Conservation (phyloP, 306 rosid genomes). For the Sesbania bispinosa region DNA sequence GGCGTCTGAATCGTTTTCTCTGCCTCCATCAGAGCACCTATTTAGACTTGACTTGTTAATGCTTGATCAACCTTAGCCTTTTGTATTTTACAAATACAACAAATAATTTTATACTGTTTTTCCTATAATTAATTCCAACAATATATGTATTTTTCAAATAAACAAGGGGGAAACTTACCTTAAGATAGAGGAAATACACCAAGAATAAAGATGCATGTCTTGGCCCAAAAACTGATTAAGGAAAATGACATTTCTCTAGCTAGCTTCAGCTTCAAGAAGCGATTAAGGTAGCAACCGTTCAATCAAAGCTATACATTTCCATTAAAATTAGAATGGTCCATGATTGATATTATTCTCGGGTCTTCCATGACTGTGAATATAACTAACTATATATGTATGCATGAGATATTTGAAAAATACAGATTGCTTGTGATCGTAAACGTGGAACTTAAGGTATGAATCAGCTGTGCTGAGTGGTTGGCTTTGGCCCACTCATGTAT, state of each 20-base stretch:
- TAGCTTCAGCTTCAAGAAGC: slow-evolving; percentile 20
- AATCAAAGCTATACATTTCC: background rate
- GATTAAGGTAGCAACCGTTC: slow-evolving; percentile 16
- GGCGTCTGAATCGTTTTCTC: no score
- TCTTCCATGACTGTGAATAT: background rate
- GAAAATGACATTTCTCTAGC: slow-evolving; percentile 20
- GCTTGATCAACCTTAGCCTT: no score
- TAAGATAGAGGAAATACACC: background rate
- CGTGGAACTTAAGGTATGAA: slow-evolving; percentile 16
- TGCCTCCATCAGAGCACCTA: no score
- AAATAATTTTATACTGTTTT: background rate
- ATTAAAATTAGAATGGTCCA: slow-evolving; percentile 20
- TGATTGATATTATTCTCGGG: background rate
- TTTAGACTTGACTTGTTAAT: no score
- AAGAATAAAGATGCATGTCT: background rate
- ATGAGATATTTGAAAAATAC: slow-evolving; percentile 6
- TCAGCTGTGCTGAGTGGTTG: slow-evolving; percentile 15
- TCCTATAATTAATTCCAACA: background rate
- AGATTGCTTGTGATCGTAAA: background rate
- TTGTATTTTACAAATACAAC: background rate
- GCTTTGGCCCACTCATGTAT: slow-evolving; percentile 22
- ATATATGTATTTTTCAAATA: background rate
- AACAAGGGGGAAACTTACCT: background rate
- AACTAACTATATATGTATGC: no score
- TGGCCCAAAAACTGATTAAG: background rate